Conservation (phyloP, 352 stramenopile species). For the Globisporangium cylindrosporum region DNA sequence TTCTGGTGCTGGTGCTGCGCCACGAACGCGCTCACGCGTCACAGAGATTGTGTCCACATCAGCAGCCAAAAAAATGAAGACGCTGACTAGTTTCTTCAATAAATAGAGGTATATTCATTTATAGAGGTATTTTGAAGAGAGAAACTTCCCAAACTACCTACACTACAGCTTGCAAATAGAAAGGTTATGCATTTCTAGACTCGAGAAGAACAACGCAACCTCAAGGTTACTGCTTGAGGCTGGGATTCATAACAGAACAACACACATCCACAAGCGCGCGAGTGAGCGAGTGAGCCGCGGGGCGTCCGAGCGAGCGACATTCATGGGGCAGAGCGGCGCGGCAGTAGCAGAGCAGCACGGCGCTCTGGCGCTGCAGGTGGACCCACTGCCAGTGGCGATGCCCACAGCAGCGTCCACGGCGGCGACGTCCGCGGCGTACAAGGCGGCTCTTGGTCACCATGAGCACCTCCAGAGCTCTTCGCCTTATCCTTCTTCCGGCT, state of each 20-base stretch:
- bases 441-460: background rate
- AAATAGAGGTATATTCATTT: conserved; percentile 34
- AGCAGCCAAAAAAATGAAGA: conserved; percentile 45
- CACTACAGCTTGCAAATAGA: background rate
- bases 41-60: conserved; percentile 22
- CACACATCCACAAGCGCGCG: background rate
- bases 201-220: background rate
- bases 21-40: conserved; percentile 33
- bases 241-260: background rate
- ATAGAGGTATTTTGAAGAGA: conserved; percentile 11
- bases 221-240: background rate
- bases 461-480: background rate
- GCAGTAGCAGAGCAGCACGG: background rate
- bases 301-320: conserved; percentile 7
- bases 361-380: conserved; percentile 17
- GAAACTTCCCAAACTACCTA: background rate
- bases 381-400: conserved; percentile 7
- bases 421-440: conserved; percentile 1
- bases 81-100: conserved; percentile 64
- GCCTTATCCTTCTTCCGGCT: background rate
- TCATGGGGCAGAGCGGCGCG: conserved; percentile 13
- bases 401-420: background rate
- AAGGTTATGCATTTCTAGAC: conserved; percentile 4
- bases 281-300: conserved; percentile 6
- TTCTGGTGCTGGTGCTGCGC: background rate